Evolutionary conservation across 139 green algal species (phyloP).

Genomic region (Chlorella sp.): DNA sequence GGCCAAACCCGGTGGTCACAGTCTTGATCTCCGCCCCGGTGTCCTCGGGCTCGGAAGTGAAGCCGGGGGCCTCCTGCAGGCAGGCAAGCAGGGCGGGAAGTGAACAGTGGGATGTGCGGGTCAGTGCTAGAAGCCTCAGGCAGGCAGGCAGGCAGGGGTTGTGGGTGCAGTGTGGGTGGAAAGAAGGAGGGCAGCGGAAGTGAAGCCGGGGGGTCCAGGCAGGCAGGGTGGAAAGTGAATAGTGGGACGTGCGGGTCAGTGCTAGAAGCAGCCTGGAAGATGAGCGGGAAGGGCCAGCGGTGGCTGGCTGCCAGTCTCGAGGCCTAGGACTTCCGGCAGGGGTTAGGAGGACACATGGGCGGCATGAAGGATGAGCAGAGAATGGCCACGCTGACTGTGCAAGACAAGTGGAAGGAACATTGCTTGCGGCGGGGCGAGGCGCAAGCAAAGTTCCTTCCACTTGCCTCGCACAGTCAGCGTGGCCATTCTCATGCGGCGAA

Average conservation of each 20-base stretch:
- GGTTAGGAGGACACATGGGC: background rate
- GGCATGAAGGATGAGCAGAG: background rate
- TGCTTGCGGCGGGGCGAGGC: too few species aligned
- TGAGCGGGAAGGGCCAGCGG: too few species aligned
- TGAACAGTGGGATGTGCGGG: background rate
- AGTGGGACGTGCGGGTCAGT: background rate
- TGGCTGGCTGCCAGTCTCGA: too few species aligned
- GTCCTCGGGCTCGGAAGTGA: slow-evolving; percentile 25
- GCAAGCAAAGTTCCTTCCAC: too few species aligned
- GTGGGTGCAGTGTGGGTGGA: background rate
- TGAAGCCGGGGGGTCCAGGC: too few species aligned
- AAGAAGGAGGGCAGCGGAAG: background rate
- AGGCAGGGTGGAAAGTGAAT: too few species aligned
- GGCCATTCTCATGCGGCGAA: too few species aligned
- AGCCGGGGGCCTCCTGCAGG: slow-evolving; percentile 37
- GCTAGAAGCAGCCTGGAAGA: background rate
- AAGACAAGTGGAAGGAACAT: too few species aligned
- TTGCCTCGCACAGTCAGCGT: too few species aligned
- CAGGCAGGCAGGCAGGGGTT: background rate
- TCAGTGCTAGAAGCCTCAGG: background rate
- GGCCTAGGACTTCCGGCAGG: too few species aligned
- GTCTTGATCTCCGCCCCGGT: slow-evolving; percentile 7
- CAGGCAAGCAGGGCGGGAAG: background rate
- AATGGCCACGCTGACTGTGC: background rate
- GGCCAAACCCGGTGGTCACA: slow-evolving; percentile 40